A percentile compares a stretch with the other conserved stretches of the same genome.
phyloP scores from a whole-genome alignment of 495 filamentous ascomycete species.

The Penicillium pancosmium region DNA sequence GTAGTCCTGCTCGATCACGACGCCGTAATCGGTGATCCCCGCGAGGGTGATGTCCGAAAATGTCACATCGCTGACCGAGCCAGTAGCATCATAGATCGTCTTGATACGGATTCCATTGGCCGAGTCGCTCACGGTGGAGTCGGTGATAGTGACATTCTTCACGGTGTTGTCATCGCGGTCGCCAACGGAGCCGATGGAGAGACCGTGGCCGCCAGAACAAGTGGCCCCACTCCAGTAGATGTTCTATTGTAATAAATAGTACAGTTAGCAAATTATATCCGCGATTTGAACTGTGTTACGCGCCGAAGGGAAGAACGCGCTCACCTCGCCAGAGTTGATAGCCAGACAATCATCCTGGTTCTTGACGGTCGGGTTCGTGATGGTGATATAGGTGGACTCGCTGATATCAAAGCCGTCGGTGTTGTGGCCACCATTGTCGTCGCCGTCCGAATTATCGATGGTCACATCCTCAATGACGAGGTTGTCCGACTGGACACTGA shows the following conservation, averaged over 20 bases:
- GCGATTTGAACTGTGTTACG: no score
- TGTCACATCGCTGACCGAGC: conserved; percentile 27
- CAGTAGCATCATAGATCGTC: conserved; percentile 28
- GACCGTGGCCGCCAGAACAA: conserved; percentile 59
- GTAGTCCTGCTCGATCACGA: conserved; percentile 67
- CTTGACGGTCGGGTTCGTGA: conserved; percentile 55
- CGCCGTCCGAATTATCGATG: conserved; percentile 63
- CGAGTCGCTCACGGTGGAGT: conserved; percentile 50
- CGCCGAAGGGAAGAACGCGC: neutral
- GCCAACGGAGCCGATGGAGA: conserved; percentile 66
- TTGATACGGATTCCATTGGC: conserved; percentile 47
- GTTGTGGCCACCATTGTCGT: conserved; percentile 56
- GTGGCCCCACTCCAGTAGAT: conserved; percentile 50
- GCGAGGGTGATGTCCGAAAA: conserved; percentile 29
- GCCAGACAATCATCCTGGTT: conserved; percentile 72
- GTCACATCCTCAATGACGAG: conserved; percentile 56
- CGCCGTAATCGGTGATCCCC: conserved; percentile 50
- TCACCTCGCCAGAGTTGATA: conserved; percentile 50
- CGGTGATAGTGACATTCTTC: conserved; percentile 50
- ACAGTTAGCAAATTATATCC: conserved; percentile 1
- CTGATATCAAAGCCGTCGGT: conserved; percentile 72
- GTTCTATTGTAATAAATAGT: conserved; percentile 25
- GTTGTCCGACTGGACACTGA: conserved; percentile 52
- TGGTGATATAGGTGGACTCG: conserved; percentile 49
- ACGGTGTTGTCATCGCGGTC: conserved; percentile 60